Evolutionary conservation across 768 basidiomycete genomes (phyloP), one percentile per base, ranked within the genome.

Genomic region (Russula virescens): DNA sequence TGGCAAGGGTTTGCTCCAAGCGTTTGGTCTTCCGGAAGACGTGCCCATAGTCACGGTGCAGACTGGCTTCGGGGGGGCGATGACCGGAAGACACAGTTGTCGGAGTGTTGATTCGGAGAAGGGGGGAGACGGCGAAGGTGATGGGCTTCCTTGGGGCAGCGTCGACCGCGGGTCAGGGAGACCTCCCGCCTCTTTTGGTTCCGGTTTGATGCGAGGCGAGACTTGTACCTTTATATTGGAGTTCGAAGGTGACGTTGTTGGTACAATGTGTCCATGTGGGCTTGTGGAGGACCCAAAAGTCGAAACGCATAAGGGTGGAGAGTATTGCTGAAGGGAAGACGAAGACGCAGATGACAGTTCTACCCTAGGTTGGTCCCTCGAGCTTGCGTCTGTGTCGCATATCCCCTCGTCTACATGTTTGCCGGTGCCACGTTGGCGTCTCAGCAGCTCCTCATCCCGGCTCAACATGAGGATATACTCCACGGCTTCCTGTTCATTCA

Each of bases 391-490:
- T 21, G 74, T 80, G 60, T 81, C 81, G 62, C 85, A 86, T 3
- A 84, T 78, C 3, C 85, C 81, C 21, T 83, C 82, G 11, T 58
- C 60, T 35, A 42, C 47, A 7, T 71, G n/a, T 25, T 40, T 42
- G 18, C 40, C 49, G 13, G 7, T 48, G 31, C 35, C 19, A 31
- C 58, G 46, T 43, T 42, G 53, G 13, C 72, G 67, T 58, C 71
- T 69, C n/a, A 56, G 55, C 52, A 74, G 72, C 45, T 82, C 84
- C 70, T 92, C 89, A 50, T 94, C 91, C 10, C 88, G 83, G 65
- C 89, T 92, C 66, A 93, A 79, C 89, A 93, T 93, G 50, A 94
- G 71, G 0, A 85, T 79, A 67, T 94, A 94, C 68, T 91, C 87
- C 28, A 93, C 75, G 0, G 87, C 89, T 68, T 91, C 91, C 1